Conservation (phyloP, 2,329 filamentous ascomycete genomes). For the Neonectria faginata region DNA sequence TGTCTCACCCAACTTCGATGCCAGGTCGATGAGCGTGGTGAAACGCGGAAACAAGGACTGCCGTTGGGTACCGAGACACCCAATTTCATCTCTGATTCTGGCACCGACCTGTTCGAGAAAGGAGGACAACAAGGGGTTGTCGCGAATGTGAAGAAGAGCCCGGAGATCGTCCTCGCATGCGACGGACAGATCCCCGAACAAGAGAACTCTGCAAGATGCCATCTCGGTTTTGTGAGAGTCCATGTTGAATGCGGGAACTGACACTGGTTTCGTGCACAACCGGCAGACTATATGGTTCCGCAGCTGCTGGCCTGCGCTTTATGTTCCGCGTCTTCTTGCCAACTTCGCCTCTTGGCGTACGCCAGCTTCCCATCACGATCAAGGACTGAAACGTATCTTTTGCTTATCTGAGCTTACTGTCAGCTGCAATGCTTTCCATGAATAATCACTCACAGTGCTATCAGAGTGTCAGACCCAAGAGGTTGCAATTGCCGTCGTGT, state of each 20-base stretch:
- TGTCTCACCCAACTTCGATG: slow-evolving; percentile 37
- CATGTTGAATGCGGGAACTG: slow-evolving; percentile 15
- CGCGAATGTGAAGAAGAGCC: slow-evolving; percentile 36
- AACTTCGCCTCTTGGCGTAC: not conserved
- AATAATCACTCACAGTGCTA: not conserved
- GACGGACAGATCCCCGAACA: slow-evolving; percentile 44
- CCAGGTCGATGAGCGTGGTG: slow-evolving; percentile 45
- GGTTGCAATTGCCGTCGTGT: slow-evolving; percentile 13
- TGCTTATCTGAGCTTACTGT: slow-evolving; percentile 11
- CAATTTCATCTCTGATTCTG: slow-evolving; percentile 40
- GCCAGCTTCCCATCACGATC: not conserved
- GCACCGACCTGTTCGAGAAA: slow-evolving; percentile 43
- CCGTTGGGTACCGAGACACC: slow-evolving; percentile 24
- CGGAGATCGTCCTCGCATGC: slow-evolving; percentile 39
- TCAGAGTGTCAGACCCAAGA: slow-evolving; percentile 13
- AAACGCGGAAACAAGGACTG: slow-evolving; percentile 44
- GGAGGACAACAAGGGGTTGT: slow-evolving; percentile 39
- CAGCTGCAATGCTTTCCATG: slow-evolving; percentile 8
- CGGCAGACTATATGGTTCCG: slow-evolving; percentile 23
- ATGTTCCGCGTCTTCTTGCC: not conserved
- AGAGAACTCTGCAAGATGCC: slow-evolving; percentile 27
- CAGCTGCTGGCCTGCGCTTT: not conserved
- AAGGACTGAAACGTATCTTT: not conserved
- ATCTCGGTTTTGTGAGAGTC: slow-evolving; percentile 16
- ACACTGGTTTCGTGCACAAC: not conserved